These are phyloP conservation scores for Balakata baccata DNA, from an alignment of 345 rosid genomes.

Conservation along the genomic window DNA sequence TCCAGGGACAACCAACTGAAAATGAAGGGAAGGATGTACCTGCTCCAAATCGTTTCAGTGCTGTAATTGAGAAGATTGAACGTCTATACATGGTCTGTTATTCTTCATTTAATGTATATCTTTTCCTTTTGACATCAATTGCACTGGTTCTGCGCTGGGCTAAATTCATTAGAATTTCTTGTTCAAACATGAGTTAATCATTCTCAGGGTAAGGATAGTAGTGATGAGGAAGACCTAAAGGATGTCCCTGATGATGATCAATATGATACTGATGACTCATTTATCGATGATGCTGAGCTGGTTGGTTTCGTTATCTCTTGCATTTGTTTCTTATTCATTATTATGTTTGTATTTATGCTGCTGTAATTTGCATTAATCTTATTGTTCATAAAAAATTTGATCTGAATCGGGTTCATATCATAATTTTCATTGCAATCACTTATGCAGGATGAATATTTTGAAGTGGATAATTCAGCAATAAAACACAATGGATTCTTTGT, in stretches of 20 bases:
- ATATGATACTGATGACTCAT: slow-evolving; percentile 94
- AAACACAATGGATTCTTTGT: slow-evolving; percentile 91
- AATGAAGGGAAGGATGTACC: slow-evolving; percentile 53
- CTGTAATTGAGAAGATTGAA: slow-evolving; percentile 95
- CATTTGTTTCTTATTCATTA: not conserved
- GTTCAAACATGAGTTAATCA: slow-evolving; percentile 22
- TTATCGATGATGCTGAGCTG: slow-evolving; percentile 92
- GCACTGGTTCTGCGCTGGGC: not conserved
- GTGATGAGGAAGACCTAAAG: slow-evolving; percentile 85
- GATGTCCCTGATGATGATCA: slow-evolving; percentile 88
- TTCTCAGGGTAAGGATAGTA: slow-evolving; percentile 84
- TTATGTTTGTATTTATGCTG: slow-evolving; percentile 6
- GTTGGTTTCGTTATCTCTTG: slow-evolving; percentile 41
- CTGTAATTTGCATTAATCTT: not conserved
- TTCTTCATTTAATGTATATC: not conserved
- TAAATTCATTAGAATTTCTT: not conserved
- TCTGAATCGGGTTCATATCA: not conserved
- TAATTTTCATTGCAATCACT: not conserved
- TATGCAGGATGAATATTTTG: slow-evolving; percentile 94
- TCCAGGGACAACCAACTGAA: slow-evolving; percentile 51
- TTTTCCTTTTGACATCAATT: not conserved
- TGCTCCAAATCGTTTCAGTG: slow-evolving; percentile 68
- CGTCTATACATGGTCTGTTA: slow-evolving; percentile 76
- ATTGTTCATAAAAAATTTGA: not conserved
- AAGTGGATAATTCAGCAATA: slow-evolving; percentile 85